Percentiles rank a stretch among this genome's conserved stretches.
These are phyloP conservation scores for Ajuga reptans DNA, from an alignment of 305 asterid species.

Conservation along the genomic window DNA sequence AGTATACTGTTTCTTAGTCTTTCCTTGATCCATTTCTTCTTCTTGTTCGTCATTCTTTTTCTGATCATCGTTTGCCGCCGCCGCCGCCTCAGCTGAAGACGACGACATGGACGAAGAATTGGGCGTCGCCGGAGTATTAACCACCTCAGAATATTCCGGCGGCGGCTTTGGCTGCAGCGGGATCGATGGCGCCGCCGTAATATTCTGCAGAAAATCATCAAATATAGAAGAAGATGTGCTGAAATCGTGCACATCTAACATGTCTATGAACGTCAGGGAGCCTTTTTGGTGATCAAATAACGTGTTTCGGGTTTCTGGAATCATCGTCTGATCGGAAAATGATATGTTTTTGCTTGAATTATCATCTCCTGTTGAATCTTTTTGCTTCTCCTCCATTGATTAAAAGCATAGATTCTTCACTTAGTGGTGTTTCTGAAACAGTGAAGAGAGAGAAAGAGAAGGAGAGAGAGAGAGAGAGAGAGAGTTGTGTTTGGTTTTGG, in stretches of 20 bases:
- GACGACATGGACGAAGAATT: constrained; percentile 65
- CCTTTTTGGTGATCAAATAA: constrained; percentile 20
- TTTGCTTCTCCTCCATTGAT: constrained; percentile 41
- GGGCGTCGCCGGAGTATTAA: constrained; percentile 53
- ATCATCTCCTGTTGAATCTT: background rate
- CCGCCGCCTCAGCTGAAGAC: constrained; percentile 54
- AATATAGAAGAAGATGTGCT: constrained; percentile 29
- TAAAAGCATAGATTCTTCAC: constrained; percentile 45
- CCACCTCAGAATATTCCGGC: constrained; percentile 43
- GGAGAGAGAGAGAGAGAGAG: constrained; percentile 25
- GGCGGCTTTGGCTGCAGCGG: background rate
- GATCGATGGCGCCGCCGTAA: constrained; percentile 17
- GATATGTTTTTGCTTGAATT: constrained; percentile 15
- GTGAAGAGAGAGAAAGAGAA: constrained; percentile 16
- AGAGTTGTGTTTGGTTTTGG: constrained; percentile 11
- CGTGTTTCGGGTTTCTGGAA: constrained; percentile 21
- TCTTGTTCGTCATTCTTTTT: constrained; percentile 24
- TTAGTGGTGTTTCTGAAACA: background rate
- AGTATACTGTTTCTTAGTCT: constrained; percentile 44
- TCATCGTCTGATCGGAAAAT: constrained; percentile 36
- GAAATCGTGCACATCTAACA: constrained; percentile 36
- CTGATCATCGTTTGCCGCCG: constrained; percentile 33
- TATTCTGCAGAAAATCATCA: constrained; percentile 44
- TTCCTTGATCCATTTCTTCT: constrained; percentile 32
- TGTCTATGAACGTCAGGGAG: constrained; percentile 35